phyloP scores from a whole-genome alignment of 2,329 filamentous ascomycete genomes.

The Remersonia thermophila region DNA sequence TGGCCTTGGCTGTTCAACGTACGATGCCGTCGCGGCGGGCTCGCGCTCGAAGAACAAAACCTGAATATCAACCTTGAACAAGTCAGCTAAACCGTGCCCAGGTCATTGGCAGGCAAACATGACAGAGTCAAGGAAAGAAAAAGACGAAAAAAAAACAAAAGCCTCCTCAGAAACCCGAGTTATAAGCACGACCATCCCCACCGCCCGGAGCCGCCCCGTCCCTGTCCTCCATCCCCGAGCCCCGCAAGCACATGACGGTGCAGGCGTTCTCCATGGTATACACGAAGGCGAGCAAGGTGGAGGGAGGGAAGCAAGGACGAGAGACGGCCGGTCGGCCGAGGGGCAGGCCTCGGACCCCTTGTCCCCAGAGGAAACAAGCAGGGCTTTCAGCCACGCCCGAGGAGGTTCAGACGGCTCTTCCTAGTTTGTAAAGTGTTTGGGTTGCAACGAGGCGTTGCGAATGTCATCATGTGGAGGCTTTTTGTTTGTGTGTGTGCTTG shows the following conservation, averaged over 20 bases:
- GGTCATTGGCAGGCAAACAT: too few species aligned
- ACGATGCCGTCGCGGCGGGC: too few species aligned
- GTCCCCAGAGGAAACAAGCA: too few species aligned
- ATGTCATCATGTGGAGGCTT: constrained; percentile 24
- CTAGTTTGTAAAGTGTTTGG: constrained; percentile 23
- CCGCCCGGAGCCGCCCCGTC: constrained; percentile 10
- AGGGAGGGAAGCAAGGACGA: constrained; percentile 8
- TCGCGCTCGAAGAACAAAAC: too few species aligned
- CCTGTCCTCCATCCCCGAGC: constrained; percentile 9
- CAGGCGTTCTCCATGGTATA: constrained; percentile 18
- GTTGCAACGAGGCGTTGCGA: constrained; percentile 23
- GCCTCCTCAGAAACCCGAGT: constrained; percentile 26
- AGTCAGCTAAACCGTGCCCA: too few species aligned
- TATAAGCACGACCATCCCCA: constrained; percentile 29
- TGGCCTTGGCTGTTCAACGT: too few species aligned
- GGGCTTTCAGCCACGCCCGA: too few species aligned
- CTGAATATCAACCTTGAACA: too few species aligned
- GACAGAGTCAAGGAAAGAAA: not conserved
- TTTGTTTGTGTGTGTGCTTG: constrained; percentile 1
- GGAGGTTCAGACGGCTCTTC: constrained; percentile 31
- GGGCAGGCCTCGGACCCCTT: not conserved
- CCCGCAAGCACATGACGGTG: constrained; percentile 26
- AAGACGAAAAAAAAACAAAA: constrained; percentile 6
- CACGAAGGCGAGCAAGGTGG: constrained; percentile 7
- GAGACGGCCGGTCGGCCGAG: constrained; percentile 7